Percentiles rank a stretch among this genome's conserved stretches.
phyloP scores from a whole-genome alignment of 2,329 filamentous ascomycete species.

The Colletotrichum somersetense region DNA sequence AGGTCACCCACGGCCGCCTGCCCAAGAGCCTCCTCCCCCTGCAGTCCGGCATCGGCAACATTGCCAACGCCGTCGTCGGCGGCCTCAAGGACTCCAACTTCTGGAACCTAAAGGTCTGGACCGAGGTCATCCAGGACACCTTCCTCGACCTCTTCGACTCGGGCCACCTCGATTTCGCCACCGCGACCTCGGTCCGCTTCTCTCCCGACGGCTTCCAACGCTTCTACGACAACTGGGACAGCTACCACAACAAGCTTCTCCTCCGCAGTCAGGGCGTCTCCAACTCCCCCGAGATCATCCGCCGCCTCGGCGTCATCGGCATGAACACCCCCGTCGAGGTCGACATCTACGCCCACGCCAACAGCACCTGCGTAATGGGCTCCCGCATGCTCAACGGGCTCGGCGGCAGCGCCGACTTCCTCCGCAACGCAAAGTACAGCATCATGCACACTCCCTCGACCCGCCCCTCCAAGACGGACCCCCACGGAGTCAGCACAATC shows the following conservation, averaged over 20 bases:
- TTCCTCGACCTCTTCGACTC: slow-evolving; percentile 94
- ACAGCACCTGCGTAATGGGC: slow-evolving; percentile 91
- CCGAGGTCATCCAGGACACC: slow-evolving; percentile 91
- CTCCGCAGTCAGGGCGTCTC: slow-evolving; percentile 89
- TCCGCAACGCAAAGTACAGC: slow-evolving; percentile 82
- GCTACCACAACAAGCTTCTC: slow-evolving; percentile 84
- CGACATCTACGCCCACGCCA: slow-evolving; percentile 94
- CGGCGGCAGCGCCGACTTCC: slow-evolving; percentile 85
- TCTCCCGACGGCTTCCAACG: slow-evolving; percentile 91
- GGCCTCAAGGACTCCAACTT: slow-evolving; percentile 86
- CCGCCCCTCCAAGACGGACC: slow-evolving; percentile 84
- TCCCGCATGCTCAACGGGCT: slow-evolving; percentile 89
- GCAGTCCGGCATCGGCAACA: slow-evolving; percentile 92
- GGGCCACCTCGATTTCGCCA: slow-evolving; percentile 89
- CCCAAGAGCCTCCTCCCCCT: slow-evolving; percentile 83
- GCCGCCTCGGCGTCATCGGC: slow-evolving; percentile 86
- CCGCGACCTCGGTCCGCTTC: slow-evolving; percentile 90
- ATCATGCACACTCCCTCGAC: slow-evolving; percentile 95
- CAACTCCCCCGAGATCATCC: slow-evolving; percentile 92
- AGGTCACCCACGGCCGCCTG: slow-evolving; percentile 82
- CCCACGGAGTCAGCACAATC: slow-evolving; percentile 85
- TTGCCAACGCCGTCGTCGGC: slow-evolving; percentile 91
- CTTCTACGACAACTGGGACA: slow-evolving; percentile 89
- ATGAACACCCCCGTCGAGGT: slow-evolving; percentile 97
- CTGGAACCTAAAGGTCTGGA: slow-evolving; percentile 91